phyloP scores from a whole-genome alignment of 2,329 filamentous ascomycete genomes.

The Hymenoscyphus scutula region DNA sequence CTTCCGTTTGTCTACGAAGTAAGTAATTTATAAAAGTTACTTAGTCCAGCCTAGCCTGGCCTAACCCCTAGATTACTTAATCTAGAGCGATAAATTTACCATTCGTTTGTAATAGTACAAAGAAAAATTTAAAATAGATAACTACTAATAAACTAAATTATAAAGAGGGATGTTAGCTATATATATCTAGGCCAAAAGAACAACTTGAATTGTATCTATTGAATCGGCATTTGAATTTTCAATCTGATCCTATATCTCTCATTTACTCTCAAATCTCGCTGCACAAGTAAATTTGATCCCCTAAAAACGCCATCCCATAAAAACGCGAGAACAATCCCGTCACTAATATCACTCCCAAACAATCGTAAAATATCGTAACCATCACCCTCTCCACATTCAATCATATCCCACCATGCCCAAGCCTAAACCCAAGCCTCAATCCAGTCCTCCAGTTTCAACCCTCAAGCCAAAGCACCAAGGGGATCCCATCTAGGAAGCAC shows the following conservation, averaged over 20 bases:
- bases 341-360: not conserved
- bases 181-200: not conserved
- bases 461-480: conserved; percentile 68
- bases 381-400: not conserved
- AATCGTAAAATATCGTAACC: not conserved
- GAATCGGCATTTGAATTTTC: not conserved
- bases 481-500: conserved; percentile 78
- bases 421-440: not conserved
- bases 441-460: not conserved
- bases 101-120: too few species aligned
- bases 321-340: not conserved
- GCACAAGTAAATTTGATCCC: not conserved
- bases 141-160: too few species aligned
- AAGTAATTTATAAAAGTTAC: too few species aligned
- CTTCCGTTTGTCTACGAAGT: too few species aligned
- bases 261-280: not conserved
- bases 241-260: not conserved
- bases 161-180: too few species aligned
- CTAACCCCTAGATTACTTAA: too few species aligned
- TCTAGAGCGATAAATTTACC: too few species aligned
- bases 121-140: too few species aligned
- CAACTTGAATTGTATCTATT: not conserved
- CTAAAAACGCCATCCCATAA: not conserved
- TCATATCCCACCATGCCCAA: too few species aligned
- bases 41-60: too few species aligned